phyloP scores from a whole-genome alignment of 2,329 filamentous ascomycete genomes.

The Exophiala sp. region DNA sequence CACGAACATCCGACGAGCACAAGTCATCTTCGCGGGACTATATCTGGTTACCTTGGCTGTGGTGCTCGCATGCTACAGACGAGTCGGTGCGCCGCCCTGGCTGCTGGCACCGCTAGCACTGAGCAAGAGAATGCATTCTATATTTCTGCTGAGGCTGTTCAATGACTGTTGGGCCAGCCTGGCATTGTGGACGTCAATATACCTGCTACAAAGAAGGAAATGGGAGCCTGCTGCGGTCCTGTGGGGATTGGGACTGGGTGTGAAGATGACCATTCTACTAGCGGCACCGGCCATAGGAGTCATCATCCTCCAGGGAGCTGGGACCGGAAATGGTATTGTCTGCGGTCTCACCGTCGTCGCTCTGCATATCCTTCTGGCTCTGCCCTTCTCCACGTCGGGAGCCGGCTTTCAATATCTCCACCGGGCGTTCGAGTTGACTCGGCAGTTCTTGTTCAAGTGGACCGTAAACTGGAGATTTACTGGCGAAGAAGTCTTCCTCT shows the following conservation, averaged over 20 bases:
- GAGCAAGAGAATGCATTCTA: slow-evolving; percentile 89
- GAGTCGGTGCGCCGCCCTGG: slow-evolving; percentile 64
- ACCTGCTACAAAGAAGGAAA: slow-evolving; percentile 66
- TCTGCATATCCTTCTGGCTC: slow-evolving; percentile 61
- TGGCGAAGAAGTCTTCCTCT: slow-evolving; percentile 77
- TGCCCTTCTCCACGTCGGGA: slow-evolving; percentile 11
- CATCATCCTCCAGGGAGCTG: slow-evolving; percentile 70
- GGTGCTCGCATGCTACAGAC: slow-evolving; percentile 74
- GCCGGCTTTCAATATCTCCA: slow-evolving; percentile 63
- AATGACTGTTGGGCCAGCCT: slow-evolving; percentile 90
- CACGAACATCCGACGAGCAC: slow-evolving; percentile 71
- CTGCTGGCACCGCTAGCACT: slow-evolving; percentile 79
- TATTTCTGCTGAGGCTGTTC: slow-evolving; percentile 89
- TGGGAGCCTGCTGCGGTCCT: slow-evolving; percentile 71
- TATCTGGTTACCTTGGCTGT: slow-evolving; percentile 73
- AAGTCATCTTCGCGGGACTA: slow-evolving; percentile 74
- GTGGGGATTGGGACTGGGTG: slow-evolving; percentile 77
- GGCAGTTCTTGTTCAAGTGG: slow-evolving; percentile 95
- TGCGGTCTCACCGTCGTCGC: slow-evolving; percentile 70
- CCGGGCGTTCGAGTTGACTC: slow-evolving; percentile 83
- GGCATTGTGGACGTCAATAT: slow-evolving; percentile 79
- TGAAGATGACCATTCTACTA: slow-evolving; percentile 91
- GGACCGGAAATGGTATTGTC: slow-evolving; percentile 62
- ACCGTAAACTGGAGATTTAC: slow-evolving; percentile 98
- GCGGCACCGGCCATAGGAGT: slow-evolving; percentile 76